Evolutionary conservation across 1,284 basidiomycete genomes (phyloP), one percentile per base, ranked within the genome.

Genomic region (Microbotryum intermedium): DNA sequence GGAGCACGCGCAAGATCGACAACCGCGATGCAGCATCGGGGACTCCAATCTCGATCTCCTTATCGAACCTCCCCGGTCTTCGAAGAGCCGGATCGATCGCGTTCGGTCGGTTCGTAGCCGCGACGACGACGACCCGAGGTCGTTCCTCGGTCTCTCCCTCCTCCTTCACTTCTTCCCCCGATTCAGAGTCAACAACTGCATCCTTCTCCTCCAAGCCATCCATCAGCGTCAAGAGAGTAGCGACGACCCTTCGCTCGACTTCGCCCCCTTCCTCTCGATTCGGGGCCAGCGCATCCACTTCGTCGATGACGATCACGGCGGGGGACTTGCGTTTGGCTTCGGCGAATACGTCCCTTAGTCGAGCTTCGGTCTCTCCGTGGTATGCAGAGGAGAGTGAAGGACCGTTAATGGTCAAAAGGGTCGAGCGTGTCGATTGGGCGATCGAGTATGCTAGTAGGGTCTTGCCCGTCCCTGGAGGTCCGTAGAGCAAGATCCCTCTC

Each of bases 11-110:
- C 39, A 98, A 80, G 67, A 98, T 98, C 1, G 86, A 82, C 42
- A 82, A 78, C 25, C 95, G 84, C 1, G 90, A 90, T 44, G 83
- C 81, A 2, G 84, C 83, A 71, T 92, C 89, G 1, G 95, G 95
- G 39, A 98, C 84, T 84, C 91, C 94, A 68, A 98, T 93, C 74
- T 99, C 95, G 48, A 99, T 90, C 75, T 98, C 95, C 65, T 90
- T 80, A 74, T 99, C 95, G 70, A 99, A 94, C 64, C 95, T 79
- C 2, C 95, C 95, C 4, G 95, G 95, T 39, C 95, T 79, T 53
- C 95, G 79, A 47, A 99, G 77, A 0, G 95, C 95, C 30, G 93
- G 94, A 75, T 99, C 95, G 61, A 99, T 90, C 6, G 92, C 88
- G 73, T 98, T 97, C 4, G 92, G 94, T 42, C 95, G 80, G 75